Evolutionary conservation across 2,329 filamentous ascomycete genomes (phyloP).

Genomic region (Pseudocercospora fuligena): DNA sequence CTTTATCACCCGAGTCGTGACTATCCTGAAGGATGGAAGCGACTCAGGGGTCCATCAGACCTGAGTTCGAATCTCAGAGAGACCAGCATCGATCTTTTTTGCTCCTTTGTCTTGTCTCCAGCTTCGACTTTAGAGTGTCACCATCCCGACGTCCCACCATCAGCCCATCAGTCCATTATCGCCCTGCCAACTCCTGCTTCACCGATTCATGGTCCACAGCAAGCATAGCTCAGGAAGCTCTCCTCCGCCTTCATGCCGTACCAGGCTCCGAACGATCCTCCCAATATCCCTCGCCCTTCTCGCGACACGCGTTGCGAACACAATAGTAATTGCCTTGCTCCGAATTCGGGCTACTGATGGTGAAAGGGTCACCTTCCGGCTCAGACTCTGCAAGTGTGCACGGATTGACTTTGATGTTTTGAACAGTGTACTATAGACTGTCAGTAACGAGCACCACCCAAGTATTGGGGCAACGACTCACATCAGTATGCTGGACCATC

Average conservation of each 20-base stretch:
- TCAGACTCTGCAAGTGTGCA: background rate
- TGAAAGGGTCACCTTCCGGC: background rate
- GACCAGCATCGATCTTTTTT: no score
- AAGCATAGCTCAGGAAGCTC: no score
- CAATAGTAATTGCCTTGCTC: background rate
- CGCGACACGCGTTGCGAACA: background rate
- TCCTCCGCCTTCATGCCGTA: background rate
- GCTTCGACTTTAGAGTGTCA: no score
- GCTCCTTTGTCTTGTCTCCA: no score
- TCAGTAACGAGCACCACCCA: background rate
- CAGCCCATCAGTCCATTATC: no score
- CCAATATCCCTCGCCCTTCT: background rate
- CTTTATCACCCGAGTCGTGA: background rate
- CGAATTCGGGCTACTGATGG: background rate
- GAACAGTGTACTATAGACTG: background rate
- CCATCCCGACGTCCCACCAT: no score
- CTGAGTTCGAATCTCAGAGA: no score
- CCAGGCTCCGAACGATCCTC: background rate
- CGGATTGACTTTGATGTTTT: background rate
- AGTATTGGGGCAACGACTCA: background rate
- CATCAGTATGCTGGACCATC: background rate
- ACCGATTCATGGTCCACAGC: no score
- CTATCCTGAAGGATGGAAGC: background rate
- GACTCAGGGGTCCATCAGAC: no score
- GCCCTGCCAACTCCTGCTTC: no score